Percentiles rank a stretch among this genome's conserved stretches.
Conservation (phyloP, 805 yeast species). For the Lipomyces spencermartinsiae region DNA sequence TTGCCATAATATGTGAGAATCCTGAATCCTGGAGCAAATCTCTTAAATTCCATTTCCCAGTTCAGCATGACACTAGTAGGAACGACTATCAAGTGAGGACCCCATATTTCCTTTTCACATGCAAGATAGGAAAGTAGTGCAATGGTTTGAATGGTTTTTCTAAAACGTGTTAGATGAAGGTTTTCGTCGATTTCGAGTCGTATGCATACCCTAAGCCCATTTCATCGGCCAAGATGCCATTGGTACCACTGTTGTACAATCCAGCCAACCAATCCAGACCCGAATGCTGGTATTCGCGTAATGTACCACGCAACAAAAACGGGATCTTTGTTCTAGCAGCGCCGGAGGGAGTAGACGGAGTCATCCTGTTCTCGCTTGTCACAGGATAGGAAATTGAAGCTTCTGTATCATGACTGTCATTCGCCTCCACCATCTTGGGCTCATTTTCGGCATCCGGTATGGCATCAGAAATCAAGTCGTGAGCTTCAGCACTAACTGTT, state of each 20-base stretch:
- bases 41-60: conserved; percentile 99
- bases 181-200: not conserved
- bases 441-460: not conserved
- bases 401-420: conserved; percentile 14
- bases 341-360: conserved; percentile 25
- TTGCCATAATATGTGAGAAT: conserved; percentile 95
- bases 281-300: conserved; percentile 91
- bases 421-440: not conserved
- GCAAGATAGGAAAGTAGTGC: conserved; percentile 86
- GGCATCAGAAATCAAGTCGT: not conserved
- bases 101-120: conserved; percentile 94
- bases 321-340: conserved; percentile 65
- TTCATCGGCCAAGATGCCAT: conserved; percentile 97
- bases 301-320: conserved; percentile 70
- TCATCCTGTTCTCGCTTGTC: conserved; percentile 17
- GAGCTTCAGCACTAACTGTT: not conserved
- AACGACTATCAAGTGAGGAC: conserved; percentile 95
- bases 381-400: conserved; percentile 22
- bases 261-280: conserved; percentile 98
- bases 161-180: conserved; percentile 42
- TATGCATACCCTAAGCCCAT: conserved; percentile 78
- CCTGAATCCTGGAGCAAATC: conserved; percentile 98
- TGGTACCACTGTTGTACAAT: conserved; percentile 86
- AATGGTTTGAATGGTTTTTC: conserved; percentile 93
- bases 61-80: conserved; percentile 97